These are phyloP conservation scores for Firmiana major DNA, from an alignment of 345 rosid species.

Conservation along the genomic window DNA sequence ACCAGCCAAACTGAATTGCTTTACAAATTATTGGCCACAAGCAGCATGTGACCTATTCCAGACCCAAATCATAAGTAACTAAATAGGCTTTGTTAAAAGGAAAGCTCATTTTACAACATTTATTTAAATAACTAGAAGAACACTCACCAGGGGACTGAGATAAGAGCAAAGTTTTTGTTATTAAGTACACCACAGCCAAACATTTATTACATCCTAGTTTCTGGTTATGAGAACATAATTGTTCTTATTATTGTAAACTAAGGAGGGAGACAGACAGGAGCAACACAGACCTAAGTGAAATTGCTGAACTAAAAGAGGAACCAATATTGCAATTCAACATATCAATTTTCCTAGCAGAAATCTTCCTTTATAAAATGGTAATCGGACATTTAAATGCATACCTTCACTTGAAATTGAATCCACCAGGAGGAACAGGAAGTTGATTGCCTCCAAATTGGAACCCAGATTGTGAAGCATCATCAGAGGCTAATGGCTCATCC, in stretches of 20 bases:
- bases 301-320: not conserved
- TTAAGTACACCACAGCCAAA: not conserved
- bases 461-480: slow-evolving; percentile 57
- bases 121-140: not conserved
- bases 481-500: slow-evolving; percentile 54
- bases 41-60: not conserved
- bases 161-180: not conserved
- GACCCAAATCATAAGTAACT: not conserved
- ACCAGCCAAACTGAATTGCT: not conserved
- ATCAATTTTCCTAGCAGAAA: not conserved
- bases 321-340: not conserved
- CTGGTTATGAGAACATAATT: not conserved
- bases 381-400: slow-evolving; percentile 11
- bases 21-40: not conserved
- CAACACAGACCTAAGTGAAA: not conserved
- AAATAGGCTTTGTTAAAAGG: not conserved
- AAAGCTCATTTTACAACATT: not conserved
- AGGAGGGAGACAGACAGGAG: not conserved
- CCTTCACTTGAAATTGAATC: slow-evolving; percentile 67
- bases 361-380: not conserved
- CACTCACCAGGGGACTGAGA: not conserved
- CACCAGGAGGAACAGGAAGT: slow-evolving; percentile 58
- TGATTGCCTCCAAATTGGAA: slow-evolving; percentile 57
- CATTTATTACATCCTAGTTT: not conserved
- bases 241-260: not conserved